These are phyloP conservation scores for Tolypocladium sp. DNA, from an alignment of 2,329 filamentous ascomycete species.

Conservation along the genomic window DNA sequence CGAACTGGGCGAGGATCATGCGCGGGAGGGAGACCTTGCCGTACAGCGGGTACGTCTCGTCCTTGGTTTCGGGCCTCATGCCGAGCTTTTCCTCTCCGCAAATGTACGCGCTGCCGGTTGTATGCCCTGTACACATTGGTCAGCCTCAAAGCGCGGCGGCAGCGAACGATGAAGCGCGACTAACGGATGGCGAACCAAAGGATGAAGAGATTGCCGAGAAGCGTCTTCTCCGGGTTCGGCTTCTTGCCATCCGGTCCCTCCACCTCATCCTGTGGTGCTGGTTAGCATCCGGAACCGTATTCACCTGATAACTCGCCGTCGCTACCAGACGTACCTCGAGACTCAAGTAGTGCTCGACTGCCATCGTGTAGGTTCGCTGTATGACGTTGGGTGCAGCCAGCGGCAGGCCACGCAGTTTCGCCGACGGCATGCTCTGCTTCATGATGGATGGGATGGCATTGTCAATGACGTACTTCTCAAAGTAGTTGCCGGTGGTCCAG, in stretches of 20 bases:
- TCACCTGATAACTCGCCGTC: background rate
- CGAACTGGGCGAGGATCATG: slow-evolving; percentile 36
- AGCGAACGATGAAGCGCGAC: slow-evolving; percentile 9
- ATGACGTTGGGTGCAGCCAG: slow-evolving; percentile 5
- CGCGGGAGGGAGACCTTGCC: slow-evolving; percentile 30
- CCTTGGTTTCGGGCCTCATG: slow-evolving; percentile 23
- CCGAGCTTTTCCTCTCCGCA: slow-evolving; percentile 28
- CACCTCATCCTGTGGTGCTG: background rate
- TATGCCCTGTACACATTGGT: slow-evolving; percentile 25
- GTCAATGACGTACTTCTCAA: slow-evolving; percentile 25
- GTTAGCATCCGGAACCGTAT: background rate
- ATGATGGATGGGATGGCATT: slow-evolving; percentile 18
- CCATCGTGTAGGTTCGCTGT: slow-evolving; percentile 11
- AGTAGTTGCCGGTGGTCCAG: slow-evolving; percentile 19
- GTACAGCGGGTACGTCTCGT: slow-evolving; percentile 27
- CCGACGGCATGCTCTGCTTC: slow-evolving; percentile 5
- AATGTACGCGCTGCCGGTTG: slow-evolving; percentile 33
- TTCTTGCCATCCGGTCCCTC: background rate
- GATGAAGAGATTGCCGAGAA: slow-evolving; percentile 31
- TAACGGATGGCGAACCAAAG: slow-evolving; percentile 39
- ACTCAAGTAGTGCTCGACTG: slow-evolving; percentile 10
- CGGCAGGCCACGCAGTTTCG: background rate
- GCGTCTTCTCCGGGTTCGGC: slow-evolving; percentile 16
- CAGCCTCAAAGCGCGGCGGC: background rate
- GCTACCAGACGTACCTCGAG: slow-evolving; percentile 11